Evolutionary conservation across 116 monocot species (phyloP).

Genomic region (Posidonia oceanica): DNA sequence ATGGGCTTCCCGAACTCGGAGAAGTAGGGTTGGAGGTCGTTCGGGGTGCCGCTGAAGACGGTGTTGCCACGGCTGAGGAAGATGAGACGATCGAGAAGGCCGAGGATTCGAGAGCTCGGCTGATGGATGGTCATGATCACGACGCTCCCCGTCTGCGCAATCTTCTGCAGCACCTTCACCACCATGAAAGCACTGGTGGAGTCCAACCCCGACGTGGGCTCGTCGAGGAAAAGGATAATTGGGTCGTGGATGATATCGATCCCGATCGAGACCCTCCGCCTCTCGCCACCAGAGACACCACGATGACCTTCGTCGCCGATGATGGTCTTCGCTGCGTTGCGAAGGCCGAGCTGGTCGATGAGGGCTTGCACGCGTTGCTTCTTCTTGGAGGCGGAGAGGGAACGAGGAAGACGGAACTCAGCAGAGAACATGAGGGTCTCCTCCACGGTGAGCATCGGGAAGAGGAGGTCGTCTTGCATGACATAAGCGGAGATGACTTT

Average conservation of each 20-base stretch:
- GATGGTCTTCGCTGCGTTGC: conserved; percentile 51
- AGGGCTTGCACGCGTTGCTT: conserved; percentile 45
- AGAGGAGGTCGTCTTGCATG: conserved; percentile 76
- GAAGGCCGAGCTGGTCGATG: conserved; percentile 77
- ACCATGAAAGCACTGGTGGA: conserved; percentile 85
- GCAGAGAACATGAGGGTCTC: conserved; percentile 81
- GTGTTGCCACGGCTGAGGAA: conserved; percentile 78
- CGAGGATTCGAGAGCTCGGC: conserved; percentile 57
- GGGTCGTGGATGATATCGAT: conserved; percentile 83
- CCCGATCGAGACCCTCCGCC: conserved; percentile 65
- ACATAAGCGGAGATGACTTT: conserved; percentile 77
- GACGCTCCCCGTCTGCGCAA: conserved; percentile 69
- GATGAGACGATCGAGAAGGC: conserved; percentile 60
- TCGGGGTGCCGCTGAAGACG: conserved; percentile 51
- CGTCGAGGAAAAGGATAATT: conserved; percentile 76
- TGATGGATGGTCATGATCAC: conserved; percentile 79
- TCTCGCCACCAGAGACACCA: conserved; percentile 73
- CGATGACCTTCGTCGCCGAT: conserved; percentile 82
- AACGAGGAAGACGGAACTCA: conserved; percentile 67
- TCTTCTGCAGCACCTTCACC: conserved; percentile 56
- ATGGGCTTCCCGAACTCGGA: conserved; percentile 53
- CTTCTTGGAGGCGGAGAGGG: conserved; percentile 50
- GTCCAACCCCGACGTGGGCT: conserved; percentile 84
- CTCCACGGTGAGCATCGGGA: conserved; percentile 83
- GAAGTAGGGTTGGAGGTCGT: conserved; percentile 35